Conservation (phyloP, 768 basidiomycete species). For the Gloeophyllum trabeum region DNA sequence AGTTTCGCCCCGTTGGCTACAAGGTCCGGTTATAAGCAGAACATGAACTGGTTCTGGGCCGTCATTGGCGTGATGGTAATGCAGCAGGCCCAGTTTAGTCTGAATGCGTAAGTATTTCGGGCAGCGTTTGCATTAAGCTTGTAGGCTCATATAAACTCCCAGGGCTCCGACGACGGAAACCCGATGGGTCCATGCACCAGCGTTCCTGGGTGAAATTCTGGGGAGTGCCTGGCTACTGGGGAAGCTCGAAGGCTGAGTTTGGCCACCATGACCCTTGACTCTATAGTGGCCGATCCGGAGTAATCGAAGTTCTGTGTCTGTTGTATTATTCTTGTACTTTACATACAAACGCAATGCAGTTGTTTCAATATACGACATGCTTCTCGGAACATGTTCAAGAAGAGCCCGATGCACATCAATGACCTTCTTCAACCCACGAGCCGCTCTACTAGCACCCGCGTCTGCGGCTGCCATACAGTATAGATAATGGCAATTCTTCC, state of each 20-base stretch:
- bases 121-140: not conserved
- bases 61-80: conserved; percentile 12
- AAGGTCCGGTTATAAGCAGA: conserved; percentile 11
- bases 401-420: too few species aligned
- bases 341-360: too few species aligned
- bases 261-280: too few species aligned
- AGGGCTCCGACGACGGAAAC: conserved; percentile 18
- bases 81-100: conserved; percentile 18
- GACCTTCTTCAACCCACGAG: too few species aligned
- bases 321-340: too few species aligned
- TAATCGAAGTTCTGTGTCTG: too few species aligned
- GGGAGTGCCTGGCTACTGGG: conserved; percentile 16
- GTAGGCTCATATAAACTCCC: not conserved
- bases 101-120: conserved; percentile 13
- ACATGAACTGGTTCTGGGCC: conserved; percentile 10
- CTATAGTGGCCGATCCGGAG: too few species aligned
- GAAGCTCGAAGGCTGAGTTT: conserved; percentile 11
- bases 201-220: conserved; percentile 16
- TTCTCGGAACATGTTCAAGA: too few species aligned
- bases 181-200: conserved; percentile 18
- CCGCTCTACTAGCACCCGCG: too few species aligned
- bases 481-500: too few species aligned
- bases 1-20: conserved; percentile 13
- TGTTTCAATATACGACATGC: too few species aligned
- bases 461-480: too few species aligned